These are phyloP conservation scores for Colletotrichum echinochloae DNA, from an alignment of 2,329 filamentous ascomycete genomes.

Conservation along the genomic window DNA sequence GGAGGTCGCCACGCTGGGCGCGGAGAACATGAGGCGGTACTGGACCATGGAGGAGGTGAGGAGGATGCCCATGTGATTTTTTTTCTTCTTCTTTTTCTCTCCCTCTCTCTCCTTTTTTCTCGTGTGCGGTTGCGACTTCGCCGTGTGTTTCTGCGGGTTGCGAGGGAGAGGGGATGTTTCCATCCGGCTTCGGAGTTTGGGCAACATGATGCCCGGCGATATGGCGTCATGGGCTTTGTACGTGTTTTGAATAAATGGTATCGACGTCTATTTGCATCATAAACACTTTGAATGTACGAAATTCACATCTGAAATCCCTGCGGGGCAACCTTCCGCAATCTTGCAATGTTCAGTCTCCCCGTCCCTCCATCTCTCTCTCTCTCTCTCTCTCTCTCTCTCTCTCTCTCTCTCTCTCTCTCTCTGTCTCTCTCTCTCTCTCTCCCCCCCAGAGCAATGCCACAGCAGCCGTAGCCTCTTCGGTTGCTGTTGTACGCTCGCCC, in stretches of 20 bases:
- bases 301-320: slow-evolving; percentile 4
- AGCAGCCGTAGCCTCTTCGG: background rate
- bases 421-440: background rate
- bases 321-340: background rate
- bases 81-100: background rate
- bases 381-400: background rate
- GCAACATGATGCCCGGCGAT: background rate
- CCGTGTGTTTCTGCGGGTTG: background rate
- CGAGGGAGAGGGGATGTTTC: background rate
- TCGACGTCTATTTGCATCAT: slow-evolving; percentile 19
- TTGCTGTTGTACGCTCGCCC: background rate
- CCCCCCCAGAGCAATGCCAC: background rate
- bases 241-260: background rate
- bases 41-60: slow-evolving; percentile 83
- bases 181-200: background rate
- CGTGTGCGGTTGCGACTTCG: too few relatives aligned
- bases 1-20: slow-evolving; percentile 81
- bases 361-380: too few relatives aligned
- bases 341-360: background rate
- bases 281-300: slow-evolving; percentile 22
- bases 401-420: background rate
- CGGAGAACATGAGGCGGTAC: slow-evolving; percentile 88
- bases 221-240: background rate
- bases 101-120: too few relatives aligned
- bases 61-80: slow-evolving; percentile 72